Evolutionary conservation across 805 yeast genomes (phyloP).

Genomic region (Teunomyces funiuensis): DNA sequence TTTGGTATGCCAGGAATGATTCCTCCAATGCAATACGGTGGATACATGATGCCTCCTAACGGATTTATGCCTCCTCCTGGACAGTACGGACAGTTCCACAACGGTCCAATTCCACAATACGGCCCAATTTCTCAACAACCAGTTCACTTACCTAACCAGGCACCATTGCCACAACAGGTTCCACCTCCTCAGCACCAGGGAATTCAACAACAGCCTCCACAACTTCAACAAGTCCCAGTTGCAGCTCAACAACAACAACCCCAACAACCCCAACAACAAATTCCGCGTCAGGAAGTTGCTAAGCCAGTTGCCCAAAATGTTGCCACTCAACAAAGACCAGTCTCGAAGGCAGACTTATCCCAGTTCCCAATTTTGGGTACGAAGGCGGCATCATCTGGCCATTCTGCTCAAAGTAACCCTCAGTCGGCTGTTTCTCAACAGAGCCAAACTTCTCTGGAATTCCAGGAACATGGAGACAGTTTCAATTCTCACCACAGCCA

Average conservation of each 20-base stretch:
- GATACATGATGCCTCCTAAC: constrained; percentile 43
- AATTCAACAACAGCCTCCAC: constrained; percentile 16
- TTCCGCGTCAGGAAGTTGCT: constrained; percentile 8
- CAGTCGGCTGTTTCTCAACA: constrained; percentile 22
- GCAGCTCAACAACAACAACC: constrained; percentile 15
- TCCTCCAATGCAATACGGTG: constrained; percentile 35
- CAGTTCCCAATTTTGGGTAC: constrained; percentile 58
- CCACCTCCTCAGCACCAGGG: constrained; percentile 17
- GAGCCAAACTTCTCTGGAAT: constrained; percentile 13
- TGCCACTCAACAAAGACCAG: constrained; percentile 7
- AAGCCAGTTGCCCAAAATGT: constrained; percentile 10
- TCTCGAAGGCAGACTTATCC: constrained; percentile 32
- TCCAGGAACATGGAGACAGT: constrained; percentile 10
- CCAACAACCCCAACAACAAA: constrained; percentile 15
- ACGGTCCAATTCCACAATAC: constrained; percentile 22
- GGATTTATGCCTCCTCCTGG: constrained; percentile 37
- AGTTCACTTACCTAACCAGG: constrained; percentile 2
- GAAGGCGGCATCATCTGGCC: constrained; percentile 27
- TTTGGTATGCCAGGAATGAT: constrained; percentile 36
- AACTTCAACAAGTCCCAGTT: constrained; percentile 13
- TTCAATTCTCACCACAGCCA: constrained; percentile 21
- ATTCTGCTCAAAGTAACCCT: constrained; percentile 10
- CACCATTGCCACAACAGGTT: constrained; percentile 16
- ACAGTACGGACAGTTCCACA: constrained; percentile 34
- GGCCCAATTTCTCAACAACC: constrained; percentile 16